These are phyloP conservation scores for Luzula sylvatica DNA, from an alignment of 176 grass and related monocot genomes.

Conservation along the genomic window DNA sequence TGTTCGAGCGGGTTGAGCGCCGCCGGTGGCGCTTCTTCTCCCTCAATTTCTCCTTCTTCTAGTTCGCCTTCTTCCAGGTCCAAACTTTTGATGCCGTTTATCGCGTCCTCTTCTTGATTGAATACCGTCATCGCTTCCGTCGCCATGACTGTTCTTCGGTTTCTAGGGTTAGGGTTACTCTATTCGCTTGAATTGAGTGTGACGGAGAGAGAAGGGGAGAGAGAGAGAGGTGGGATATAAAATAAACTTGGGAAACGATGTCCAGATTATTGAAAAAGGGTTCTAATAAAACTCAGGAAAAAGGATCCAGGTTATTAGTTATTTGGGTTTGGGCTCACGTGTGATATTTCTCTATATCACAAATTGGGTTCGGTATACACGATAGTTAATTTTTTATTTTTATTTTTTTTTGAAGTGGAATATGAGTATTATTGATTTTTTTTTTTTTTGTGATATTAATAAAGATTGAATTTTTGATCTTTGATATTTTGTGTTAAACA, in stretches of 20 bases:
- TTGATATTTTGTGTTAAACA: no score
- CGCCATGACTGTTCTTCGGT: conserved; percentile 5
- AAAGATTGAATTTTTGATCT: no score
- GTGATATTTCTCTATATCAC: no score
- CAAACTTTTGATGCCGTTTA: conserved; percentile 7
- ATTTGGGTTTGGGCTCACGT: no score
- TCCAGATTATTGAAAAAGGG: no score
- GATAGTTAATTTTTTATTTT: no score
- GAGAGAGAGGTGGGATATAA: background rate
- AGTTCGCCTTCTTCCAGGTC: conserved; percentile 42
- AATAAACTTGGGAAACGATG: background rate
- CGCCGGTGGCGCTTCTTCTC: conserved; percentile 16
- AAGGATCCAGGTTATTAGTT: no score
- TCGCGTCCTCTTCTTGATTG: conserved; percentile 23
- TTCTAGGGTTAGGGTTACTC: conserved; percentile 1
- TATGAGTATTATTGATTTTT: no score
- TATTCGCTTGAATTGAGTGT: background rate
- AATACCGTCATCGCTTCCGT: conserved; percentile 1
- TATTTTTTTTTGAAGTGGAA: no score
- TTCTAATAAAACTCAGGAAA: no score
- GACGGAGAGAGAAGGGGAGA: background rate
- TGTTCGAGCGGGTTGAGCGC: conserved; percentile 58
- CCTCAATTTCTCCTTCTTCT: conserved; percentile 92
- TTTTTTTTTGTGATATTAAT: no score
- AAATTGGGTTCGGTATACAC: no score